Conservation (phyloP, 176 grass and related monocot genomes). For the Canna indica region DNA sequence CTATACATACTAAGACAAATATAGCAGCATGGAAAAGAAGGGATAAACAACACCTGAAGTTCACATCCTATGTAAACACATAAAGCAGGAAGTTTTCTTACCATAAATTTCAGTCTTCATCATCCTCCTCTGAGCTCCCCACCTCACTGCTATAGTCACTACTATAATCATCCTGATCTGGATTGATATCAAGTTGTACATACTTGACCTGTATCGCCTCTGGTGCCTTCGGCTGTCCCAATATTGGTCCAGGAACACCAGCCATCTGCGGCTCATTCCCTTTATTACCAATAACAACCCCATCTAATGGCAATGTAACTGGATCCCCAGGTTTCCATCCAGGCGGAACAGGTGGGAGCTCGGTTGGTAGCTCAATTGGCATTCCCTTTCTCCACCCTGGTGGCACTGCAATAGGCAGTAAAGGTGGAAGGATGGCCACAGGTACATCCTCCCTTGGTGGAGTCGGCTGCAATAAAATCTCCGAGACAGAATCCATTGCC, state of each 20-base stretch:
- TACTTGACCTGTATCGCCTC: constrained; percentile 43
- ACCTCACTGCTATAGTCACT: constrained; percentile 82
- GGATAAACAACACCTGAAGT: background rate
- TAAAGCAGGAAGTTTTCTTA: background rate
- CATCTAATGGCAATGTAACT: constrained; percentile 42
- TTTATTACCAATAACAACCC: constrained; percentile 36
- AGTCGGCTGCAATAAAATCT: constrained; percentile 42
- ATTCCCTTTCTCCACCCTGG: constrained; percentile 40
- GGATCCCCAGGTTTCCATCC: constrained; percentile 96
- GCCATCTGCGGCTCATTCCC: constrained; percentile 33
- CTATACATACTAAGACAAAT: background rate
- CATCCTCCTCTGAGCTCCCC: constrained; percentile 89
- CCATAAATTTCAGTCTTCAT: constrained; percentile 61
- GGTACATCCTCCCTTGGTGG: constrained; percentile 40
- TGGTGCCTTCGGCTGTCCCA: constrained; percentile 18
- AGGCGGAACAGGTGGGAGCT: constrained; percentile 42
- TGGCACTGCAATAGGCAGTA: constrained; percentile 57
- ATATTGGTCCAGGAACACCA: constrained; percentile 19
- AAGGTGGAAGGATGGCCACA: constrained; percentile 7
- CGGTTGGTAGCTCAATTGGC: constrained; percentile 28
- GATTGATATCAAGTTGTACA: constrained; percentile 77
- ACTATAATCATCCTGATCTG: constrained; percentile 45
- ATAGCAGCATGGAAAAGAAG: background rate
- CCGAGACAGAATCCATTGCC: constrained; percentile 21
- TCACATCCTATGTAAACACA: background rate